Conservation (phyloP, 371 early-diverging fungal genomes). For the Coemansia sp. region DNA sequence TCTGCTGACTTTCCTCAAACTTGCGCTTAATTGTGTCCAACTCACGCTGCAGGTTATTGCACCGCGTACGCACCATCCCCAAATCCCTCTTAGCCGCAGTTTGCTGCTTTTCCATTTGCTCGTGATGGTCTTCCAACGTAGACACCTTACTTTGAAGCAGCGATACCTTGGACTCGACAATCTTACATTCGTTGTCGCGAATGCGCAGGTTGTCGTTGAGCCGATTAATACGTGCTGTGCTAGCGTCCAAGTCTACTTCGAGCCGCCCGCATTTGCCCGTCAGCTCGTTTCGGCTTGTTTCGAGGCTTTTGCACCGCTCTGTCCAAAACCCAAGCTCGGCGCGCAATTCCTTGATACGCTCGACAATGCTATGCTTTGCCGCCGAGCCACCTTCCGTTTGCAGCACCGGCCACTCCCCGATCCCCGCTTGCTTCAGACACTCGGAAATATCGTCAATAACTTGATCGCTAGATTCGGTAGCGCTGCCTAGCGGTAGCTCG, state of each 20-base stretch:
- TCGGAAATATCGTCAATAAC: not conserved
- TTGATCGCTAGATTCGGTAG: not conserved
- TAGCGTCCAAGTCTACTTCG: not conserved
- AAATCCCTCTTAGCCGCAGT: not conserved
- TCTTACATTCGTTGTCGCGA: too few relatives aligned
- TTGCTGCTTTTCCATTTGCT: not conserved
- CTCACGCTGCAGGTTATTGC: not conserved
- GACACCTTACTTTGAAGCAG: too few relatives aligned
- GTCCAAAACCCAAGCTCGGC: not conserved
- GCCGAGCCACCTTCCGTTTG: too few relatives aligned
- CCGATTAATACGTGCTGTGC: not conserved
- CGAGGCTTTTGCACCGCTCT: not conserved
- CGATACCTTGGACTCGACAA: too few relatives aligned
- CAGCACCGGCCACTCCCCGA: not conserved
- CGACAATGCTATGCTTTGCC: not conserved
- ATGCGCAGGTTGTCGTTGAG: not conserved
- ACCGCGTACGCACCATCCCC: not conserved
- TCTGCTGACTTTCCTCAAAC: not conserved
- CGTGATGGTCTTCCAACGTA: not conserved
- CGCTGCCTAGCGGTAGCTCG: not conserved
- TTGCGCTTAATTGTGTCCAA: not conserved
- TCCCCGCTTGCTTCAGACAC: not conserved
- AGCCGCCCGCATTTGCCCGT: not conserved
- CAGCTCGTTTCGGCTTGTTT: not conserved
- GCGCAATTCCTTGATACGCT: not conserved